These are phyloP conservation scores for Tolypocladium ophioglossoides DNA, from an alignment of 2,329 filamentous ascomycete species.

Conservation along the genomic window DNA sequence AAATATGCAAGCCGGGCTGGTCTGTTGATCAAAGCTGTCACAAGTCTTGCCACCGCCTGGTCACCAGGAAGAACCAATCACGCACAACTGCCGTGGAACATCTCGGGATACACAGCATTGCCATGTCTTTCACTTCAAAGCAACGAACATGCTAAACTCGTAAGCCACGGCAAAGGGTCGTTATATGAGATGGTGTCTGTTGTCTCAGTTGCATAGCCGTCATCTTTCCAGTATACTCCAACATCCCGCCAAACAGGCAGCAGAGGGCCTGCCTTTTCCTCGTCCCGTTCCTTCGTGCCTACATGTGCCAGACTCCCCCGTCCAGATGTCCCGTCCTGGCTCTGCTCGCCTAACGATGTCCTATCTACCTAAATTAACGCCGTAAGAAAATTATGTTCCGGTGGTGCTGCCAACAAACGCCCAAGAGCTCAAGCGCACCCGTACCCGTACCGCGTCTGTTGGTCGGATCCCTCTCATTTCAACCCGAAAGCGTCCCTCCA, in stretches of 20 bases:
- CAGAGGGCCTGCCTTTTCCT: background rate
- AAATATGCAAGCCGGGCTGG: background rate
- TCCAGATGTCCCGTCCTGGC: background rate
- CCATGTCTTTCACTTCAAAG: background rate
- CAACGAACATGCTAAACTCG: background rate
- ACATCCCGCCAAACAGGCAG: background rate
- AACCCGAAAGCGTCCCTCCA: slow-evolving; percentile 32
- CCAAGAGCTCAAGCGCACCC: background rate
- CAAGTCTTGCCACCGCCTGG: background rate
- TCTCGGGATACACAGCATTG: background rate
- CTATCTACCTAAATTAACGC: background rate
- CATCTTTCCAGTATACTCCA: background rate
- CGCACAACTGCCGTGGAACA: background rate
- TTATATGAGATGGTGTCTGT: background rate
- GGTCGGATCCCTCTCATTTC: background rate
- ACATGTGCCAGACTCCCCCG: background rate
- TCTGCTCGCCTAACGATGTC: background rate
- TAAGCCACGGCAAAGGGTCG: no score
- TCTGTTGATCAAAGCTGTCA: background rate
- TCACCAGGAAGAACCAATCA: background rate
- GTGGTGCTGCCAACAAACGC: background rate
- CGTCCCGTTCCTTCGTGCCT: background rate
- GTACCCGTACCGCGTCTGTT: background rate
- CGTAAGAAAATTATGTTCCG: background rate
- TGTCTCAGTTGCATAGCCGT: background rate